Conservation (phyloP, 345 rosid genomes). For the Chamaenerion angustifolium region DNA sequence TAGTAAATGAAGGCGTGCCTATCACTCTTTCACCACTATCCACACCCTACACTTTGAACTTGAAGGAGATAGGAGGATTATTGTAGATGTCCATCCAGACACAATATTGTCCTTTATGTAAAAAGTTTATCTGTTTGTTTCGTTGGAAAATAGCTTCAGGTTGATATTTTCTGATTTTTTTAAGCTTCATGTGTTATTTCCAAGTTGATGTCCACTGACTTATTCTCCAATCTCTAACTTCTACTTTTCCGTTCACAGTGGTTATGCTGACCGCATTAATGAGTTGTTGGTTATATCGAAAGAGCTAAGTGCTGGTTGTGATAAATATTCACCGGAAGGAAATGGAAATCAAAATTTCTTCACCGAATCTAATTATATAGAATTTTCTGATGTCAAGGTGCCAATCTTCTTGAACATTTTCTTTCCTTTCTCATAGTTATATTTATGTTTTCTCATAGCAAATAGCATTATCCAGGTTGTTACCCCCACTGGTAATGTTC, state of each 20-base stretch:
- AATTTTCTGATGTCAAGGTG: slow-evolving; percentile 89
- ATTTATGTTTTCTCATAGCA: no score
- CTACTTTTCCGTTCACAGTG: slow-evolving; percentile 32
- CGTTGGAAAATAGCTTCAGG: no score
- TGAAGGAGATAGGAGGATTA: no score
- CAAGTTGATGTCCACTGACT: no score
- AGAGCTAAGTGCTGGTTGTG: slow-evolving; percentile 52
- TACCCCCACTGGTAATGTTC: slow-evolving; percentile 82
- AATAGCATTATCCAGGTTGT: slow-evolving; percentile 48
- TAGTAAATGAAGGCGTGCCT: no score
- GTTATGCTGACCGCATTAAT: slow-evolving; percentile 95
- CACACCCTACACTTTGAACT: no score
- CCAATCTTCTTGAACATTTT: not conserved
- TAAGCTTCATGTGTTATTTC: no score
- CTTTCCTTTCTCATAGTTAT: not conserved
- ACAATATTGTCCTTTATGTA: no score
- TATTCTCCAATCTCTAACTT: not conserved
- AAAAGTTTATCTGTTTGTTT: no score
- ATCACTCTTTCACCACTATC: no score
- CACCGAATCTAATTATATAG: slow-evolving; percentile 78
- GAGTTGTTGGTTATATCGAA: slow-evolving; percentile 76
- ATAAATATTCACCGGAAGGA: slow-evolving; percentile 48
- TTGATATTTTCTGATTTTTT: no score
- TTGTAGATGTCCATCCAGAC: no score
- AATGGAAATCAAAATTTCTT: slow-evolving; percentile 58